Evolutionary conservation across 2,329 filamentous ascomycete genomes (phyloP).

Genomic region (Colletotrichum salicis): DNA sequence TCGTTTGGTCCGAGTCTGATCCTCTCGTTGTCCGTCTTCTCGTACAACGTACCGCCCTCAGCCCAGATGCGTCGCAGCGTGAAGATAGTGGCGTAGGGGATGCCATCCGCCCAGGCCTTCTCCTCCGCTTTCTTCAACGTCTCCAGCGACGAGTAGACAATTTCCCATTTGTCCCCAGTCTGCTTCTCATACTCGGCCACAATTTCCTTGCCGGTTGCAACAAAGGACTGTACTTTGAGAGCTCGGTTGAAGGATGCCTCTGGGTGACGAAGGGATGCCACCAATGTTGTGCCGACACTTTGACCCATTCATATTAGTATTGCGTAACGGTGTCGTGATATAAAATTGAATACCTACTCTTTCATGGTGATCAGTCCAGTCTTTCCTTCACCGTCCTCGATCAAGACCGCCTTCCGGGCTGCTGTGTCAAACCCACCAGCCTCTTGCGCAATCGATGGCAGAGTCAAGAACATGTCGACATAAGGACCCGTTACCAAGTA

Average conservation of each 20-base stretch:
- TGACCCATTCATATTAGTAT: slow-evolving; percentile 41
- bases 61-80: slow-evolving; percentile 79
- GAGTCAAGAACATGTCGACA: slow-evolving; percentile 68
- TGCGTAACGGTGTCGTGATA: too few species aligned
- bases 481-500: slow-evolving; percentile 79
- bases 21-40: slow-evolving; percentile 71
- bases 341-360: slow-evolving; percentile 63
- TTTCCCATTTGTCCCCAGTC: slow-evolving; percentile 66
- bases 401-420: slow-evolving; percentile 66
- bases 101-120: slow-evolving; percentile 65
- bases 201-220: slow-evolving; percentile 70
- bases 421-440: slow-evolving; percentile 69
- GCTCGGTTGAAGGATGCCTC: slow-evolving; percentile 63
- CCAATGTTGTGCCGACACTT: slow-evolving; percentile 72
- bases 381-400: slow-evolving; percentile 70
- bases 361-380: slow-evolving; percentile 77
- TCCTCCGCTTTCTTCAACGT: slow-evolving; percentile 67
- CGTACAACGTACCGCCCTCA: slow-evolving; percentile 77
- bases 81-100: slow-evolving; percentile 62
- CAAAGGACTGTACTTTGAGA: slow-evolving; percentile 78
- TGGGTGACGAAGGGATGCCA: slow-evolving; percentile 69
- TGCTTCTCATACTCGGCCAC: slow-evolving; percentile 75
- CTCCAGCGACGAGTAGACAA: slow-evolving; percentile 63
- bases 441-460: slow-evolving; percentile 49
- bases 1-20: slow-evolving; percentile 62